These are phyloP conservation scores for Curvularia eragrostidis DNA, from an alignment of 2,329 filamentous ascomycete species.

Conservation along the genomic window DNA sequence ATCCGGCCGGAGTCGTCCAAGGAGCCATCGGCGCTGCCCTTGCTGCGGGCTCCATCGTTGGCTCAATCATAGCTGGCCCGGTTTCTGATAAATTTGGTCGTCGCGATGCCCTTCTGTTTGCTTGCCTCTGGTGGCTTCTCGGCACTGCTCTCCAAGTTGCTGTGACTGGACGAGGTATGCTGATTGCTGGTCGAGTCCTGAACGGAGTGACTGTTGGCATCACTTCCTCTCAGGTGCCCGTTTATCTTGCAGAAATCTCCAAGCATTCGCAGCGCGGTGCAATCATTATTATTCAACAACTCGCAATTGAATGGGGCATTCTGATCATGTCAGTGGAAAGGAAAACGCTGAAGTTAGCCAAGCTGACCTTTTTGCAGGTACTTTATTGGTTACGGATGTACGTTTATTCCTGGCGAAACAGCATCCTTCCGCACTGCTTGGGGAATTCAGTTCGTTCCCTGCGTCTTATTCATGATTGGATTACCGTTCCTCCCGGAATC, in stretches of 20 bases:
- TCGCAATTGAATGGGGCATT: constrained; percentile 72
- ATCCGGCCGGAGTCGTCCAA: constrained; percentile 57
- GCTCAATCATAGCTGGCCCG: constrained; percentile 65
- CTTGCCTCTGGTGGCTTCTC: constrained; percentile 61
- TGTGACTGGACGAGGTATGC: constrained; percentile 71
- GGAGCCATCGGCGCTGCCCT: constrained; percentile 63
- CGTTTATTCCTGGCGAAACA: constrained; percentile 38
- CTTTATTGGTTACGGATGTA: constrained; percentile 47
- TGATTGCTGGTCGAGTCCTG: constrained; percentile 73
- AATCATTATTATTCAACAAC: constrained; percentile 75
- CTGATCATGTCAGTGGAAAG: constrained; percentile 40
- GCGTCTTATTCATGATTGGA: constrained; percentile 52
- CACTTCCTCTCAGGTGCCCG: constrained; percentile 71
- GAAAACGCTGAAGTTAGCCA: background rate
- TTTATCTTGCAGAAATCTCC: constrained; percentile 73
- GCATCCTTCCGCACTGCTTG: constrained; percentile 47
- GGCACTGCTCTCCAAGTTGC: constrained; percentile 69
- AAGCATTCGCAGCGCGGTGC: constrained; percentile 65
- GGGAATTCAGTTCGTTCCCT: constrained; percentile 49
- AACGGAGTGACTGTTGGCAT: constrained; percentile 78
- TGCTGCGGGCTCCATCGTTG: constrained; percentile 73
- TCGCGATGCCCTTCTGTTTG: constrained; percentile 61
- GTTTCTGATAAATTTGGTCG: constrained; percentile 65
- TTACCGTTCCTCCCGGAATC: constrained; percentile 59
- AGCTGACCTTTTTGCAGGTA: constrained; percentile 42